Base-by-base conservation (phyloP, 257 asterid genomes). In the Lycium barbarum region DNA sequence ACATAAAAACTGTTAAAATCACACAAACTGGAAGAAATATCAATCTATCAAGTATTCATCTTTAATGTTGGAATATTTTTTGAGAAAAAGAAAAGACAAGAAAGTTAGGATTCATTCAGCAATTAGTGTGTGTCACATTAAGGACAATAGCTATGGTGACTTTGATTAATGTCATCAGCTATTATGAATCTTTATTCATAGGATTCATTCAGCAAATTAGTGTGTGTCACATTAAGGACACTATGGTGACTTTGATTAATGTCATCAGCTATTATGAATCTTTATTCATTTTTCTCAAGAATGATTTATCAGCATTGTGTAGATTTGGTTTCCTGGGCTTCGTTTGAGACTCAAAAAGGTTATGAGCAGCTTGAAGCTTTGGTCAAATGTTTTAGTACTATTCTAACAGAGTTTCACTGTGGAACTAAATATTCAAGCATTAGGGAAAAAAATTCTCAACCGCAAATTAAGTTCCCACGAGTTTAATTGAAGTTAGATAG, bases 1-100 rank as follows among this genome's bases (percentile, higher is more conserved):
- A 4, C 71, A 53, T 68, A 51, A 81, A 36, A 78, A 54, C 68
- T 33, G 85, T 68, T 59, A 83, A 83, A 54, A 67, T n/a, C 47
- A 36, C 80, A 36, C 15, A 18, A 4, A 5, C 36, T 68, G 15
- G n/a, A 65, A 68, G 36, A 54, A 71, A 40, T 9, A 54, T 51
- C 49, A 54, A 78, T 53, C 49, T 33, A 78, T 33, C 36, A 78
- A 53, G 82, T 33, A 78, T 33, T 78, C 47, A 33, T 51, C 33
- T 26, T 26, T 26, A 26, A 26, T 26, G 33, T 26, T 26, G 33
- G 33, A 26, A 26, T 26, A 26, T 26, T 26, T 26, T 33, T 53
- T 70, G 40, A 17, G 40, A 15, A 71, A 71, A 78, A 51, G 53
- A 1, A 26, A 54, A 53, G 66, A 78, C 47, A 8, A 54, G 66